Base-by-base conservation (phyloP, 2,329 filamentous ascomycete genomes). In the Aspergillus niger region DNA sequence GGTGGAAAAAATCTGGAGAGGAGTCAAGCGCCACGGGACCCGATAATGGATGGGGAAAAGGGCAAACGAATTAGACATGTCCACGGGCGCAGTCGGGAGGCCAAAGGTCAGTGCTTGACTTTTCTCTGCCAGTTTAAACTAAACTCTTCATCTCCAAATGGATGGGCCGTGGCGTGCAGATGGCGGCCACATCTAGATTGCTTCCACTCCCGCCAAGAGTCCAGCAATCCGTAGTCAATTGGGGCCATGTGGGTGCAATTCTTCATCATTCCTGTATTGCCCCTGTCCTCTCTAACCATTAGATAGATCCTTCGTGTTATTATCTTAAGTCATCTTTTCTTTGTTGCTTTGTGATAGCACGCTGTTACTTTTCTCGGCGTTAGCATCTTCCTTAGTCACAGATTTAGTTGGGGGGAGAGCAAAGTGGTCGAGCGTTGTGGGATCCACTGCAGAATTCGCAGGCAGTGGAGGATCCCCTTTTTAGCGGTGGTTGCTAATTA, bases 51-150 rank as follows among this genome's bases (percentile, higher is more conserved):
- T 28, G 24, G 39, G 53, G 52, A 39, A 15, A 38, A n/a, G 22
- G n/a, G 15, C 10, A 58, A 58, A 57, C 57, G 59, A 59, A 70
- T 68, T 62, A 60, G 70, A 73, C 70, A 64, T 69, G 70, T 73
- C 71, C 68, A 64, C 67, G 63, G 67, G 68, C 70, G 66, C 64
- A 65, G 62, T 71, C 68, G 67, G 58, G 56, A 60, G 28, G 63
- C 57, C 58, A 43, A 60, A 63, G 67, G 61, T 63, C 59, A 58
- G 59, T 61, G 61, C 58, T 55, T 51, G 11, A 36, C 11, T 15
- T 36, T 15, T 15, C 32, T 36, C 52, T 36, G 55, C 20, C 50
- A 32, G 30, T 15, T 60, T 62, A 20, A 36, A 36, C 10, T 32
- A 38, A 36, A 36, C 32, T 36, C 32, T 36, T 36, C 32, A 36